Evolutionary conservation across 2,329 filamentous ascomycete genomes (phyloP).

Genomic region (Teratosphaeriaceae sp.): DNA sequence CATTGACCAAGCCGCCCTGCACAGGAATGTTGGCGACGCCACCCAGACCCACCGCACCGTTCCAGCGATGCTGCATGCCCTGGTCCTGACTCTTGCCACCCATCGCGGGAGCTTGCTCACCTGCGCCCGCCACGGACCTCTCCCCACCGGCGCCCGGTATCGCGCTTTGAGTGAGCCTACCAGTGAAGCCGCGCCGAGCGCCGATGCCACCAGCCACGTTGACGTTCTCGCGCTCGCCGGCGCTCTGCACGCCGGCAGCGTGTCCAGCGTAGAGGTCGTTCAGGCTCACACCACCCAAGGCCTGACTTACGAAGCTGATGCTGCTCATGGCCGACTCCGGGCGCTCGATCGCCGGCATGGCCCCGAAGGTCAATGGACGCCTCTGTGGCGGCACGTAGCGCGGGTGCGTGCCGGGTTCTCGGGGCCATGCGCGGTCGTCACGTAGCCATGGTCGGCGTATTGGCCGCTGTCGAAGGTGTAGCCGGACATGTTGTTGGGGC

Average conservation of each 20-base stretch:
- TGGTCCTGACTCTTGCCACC: neutral
- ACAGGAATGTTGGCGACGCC: neutral
- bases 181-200: neutral
- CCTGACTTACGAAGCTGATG: slow-evolving; percentile 3
- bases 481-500: slow-evolving; percentile 2
- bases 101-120: neutral
- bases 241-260: neutral
- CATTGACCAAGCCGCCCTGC: neutral
- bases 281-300: slow-evolving; percentile 5
- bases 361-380: neutral
- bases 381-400: slow-evolving; percentile 6
- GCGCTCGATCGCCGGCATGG: neutral
- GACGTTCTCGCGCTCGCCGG: neutral
- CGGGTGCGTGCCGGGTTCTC: neutral
- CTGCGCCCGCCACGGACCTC: too few relatives aligned
- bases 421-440: neutral
- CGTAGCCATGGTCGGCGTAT: too few relatives aligned
- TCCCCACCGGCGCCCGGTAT: too few relatives aligned
- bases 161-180: neutral
- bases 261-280: neutral
- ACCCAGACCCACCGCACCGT: neutral
- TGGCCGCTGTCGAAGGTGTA: neutral
- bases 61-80: too few relatives aligned
- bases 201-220: neutral
- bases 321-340: slow-evolving; percentile 5